Percentiles rank a stretch among this genome's conserved stretches.
These are phyloP conservation scores for Aspergillus hortae DNA, from an alignment of 2,329 filamentous ascomycete genomes.

Conservation along the genomic window DNA sequence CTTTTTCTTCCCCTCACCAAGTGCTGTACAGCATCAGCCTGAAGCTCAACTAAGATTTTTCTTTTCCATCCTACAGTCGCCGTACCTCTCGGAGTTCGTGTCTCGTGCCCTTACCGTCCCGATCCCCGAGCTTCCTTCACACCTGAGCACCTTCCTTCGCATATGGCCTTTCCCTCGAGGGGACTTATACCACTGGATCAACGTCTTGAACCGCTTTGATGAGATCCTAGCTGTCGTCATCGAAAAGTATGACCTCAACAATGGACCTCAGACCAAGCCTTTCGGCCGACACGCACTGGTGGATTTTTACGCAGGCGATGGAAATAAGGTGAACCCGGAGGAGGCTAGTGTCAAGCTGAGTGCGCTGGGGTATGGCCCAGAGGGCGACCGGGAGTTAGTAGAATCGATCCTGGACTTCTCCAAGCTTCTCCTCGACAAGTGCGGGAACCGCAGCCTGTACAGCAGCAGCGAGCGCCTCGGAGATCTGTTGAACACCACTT, in stretches of 20 bases:
- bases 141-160: constrained; percentile 76
- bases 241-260: constrained; percentile 71
- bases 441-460: constrained; percentile 94
- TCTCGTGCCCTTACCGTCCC: constrained; percentile 60
- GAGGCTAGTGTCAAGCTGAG: constrained; percentile 53
- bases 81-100: constrained; percentile 80
- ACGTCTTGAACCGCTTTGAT: constrained; percentile 89
- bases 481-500: constrained; percentile 83
- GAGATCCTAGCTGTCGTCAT: constrained; percentile 78
- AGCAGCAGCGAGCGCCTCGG: constrained; percentile 88
- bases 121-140: constrained; percentile 71
- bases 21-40: constrained; percentile 3
- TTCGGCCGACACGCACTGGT: constrained; percentile 53
- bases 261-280: constrained; percentile 74
- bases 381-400: constrained; percentile 78
- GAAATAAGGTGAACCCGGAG: constrained; percentile 52
- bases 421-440: constrained; percentile 83
- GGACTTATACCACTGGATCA: constrained; percentile 98
- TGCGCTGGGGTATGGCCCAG: constrained; percentile 61
- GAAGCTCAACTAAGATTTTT: constrained; percentile 21
- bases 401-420: constrained; percentile 82
- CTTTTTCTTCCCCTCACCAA: constrained; percentile 4
- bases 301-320: constrained; percentile 56
- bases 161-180: constrained; percentile 94
- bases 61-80: constrained; percentile 58